Conservation (phyloP, 106 monocot genomes). For the Vanilla planifolia region DNA sequence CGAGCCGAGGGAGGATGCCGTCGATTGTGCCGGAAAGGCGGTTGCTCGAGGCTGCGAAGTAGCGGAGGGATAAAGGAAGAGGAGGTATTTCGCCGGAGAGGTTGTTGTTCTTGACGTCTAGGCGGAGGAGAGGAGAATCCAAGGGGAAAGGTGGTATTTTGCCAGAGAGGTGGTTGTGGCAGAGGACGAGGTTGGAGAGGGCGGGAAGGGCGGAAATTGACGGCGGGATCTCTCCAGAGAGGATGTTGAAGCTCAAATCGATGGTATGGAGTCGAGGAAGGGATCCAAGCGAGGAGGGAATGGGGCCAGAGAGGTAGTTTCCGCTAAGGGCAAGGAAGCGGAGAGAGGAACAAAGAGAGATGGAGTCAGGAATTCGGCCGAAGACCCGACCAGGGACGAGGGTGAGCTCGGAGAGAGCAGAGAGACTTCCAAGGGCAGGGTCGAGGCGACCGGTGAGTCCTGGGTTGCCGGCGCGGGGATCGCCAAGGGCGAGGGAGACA, state of each 20-base stretch:
- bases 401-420: conserved; percentile 53
- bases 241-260: conserved; percentile 65
- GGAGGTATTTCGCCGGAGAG: conserved; percentile 41
- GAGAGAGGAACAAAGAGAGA: conserved; percentile 30
- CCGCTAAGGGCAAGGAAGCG: conserved; percentile 57
- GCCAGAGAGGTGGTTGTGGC: conserved; percentile 54
- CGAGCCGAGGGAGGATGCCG: conserved; percentile 38
- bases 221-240: conserved; percentile 42
- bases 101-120: conserved; percentile 60
- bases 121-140: conserved; percentile 30
- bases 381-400: conserved; percentile 59
- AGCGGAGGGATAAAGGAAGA: conserved; percentile 46
- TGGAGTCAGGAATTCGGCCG: conserved; percentile 34
- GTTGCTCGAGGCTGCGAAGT: conserved; percentile 54
- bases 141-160: conserved; percentile 36
- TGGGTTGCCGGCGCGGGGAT: conserved; percentile 61
- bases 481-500: conserved; percentile 45
- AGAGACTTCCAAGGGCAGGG: conserved; percentile 34
- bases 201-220: conserved; percentile 20
- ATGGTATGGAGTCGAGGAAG: conserved; percentile 39
- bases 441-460: conserved; percentile 50
- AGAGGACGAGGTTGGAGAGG: conserved; percentile 52
- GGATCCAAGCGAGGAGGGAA: conserved; percentile 31
- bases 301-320: conserved; percentile 52
- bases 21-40: conserved; percentile 36